Evolutionary conservation across 495 filamentous ascomycete species (phyloP), one percentile per base, ranked within the genome.

Genomic region (Hyphodiscus hymeniophilus): DNA sequence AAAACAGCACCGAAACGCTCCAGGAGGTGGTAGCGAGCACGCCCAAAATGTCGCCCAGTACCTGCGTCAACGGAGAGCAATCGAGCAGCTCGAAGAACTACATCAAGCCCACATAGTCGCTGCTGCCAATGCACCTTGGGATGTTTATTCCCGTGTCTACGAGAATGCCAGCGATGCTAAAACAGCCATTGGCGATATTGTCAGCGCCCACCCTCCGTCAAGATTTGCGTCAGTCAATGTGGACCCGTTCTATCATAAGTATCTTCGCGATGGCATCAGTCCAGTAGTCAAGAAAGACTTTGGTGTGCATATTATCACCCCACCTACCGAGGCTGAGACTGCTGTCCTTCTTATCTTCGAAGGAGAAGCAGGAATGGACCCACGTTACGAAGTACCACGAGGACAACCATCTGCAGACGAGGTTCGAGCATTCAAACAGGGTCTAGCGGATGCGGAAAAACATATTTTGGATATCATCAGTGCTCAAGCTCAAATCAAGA

Each of bases 281-380:
- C 69, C 74, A 26, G 74, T 75, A 42, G 69, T 95, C 22, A 79
- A 80, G 46, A 69, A 80, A 45, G 79, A 88, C 18, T 86, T 79
- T 54, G 85, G 87, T 52, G 89, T 96, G 10, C 80, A 87, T 52
- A 56, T 94, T 13, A 74, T 95, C 8, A 66, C 91, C 16, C 87
- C 89, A 0, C 78, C 86, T 17, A 45, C 63, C 0, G 47, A 53
- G 5, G 13, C 47, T 23, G 71, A 81, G 32, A 63, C 78, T 31
- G 77, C 88, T n/a, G 69, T 95, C 17, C 71, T 94, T 30, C 73
- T 96, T 23, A 84, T 96, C 8, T 95, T 87, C 56, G 90, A 96
- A 61, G 89, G 85, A 17, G 66, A 73, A 1, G 66, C 68, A 17
- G 68, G 74, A 24, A 63, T 69, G 0, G 69, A 70, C 11, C 58